phyloP scores from a whole-genome alignment of 805 yeast species.

The Candida morakotiae region DNA sequence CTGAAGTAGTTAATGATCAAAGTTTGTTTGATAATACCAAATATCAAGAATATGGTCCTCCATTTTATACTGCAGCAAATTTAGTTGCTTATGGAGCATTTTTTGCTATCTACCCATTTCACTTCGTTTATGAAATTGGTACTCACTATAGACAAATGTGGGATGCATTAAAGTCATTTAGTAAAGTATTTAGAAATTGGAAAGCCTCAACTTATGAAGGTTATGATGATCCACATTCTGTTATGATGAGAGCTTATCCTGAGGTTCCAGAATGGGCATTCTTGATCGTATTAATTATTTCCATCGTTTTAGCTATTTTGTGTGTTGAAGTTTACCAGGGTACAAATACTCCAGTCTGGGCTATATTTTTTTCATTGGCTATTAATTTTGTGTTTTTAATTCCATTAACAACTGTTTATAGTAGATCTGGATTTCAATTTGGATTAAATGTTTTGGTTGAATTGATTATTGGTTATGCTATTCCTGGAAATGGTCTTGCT shows the following conservation, averaged over 20 bases:
- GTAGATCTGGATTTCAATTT: slow-evolving; percentile 45
- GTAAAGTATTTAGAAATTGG: slow-evolving; percentile 9
- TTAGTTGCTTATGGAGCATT: slow-evolving; percentile 24
- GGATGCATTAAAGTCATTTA: slow-evolving; percentile 10
- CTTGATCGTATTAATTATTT: slow-evolving; percentile 18
- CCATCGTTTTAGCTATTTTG: slow-evolving; percentile 27
- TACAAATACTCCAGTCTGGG: slow-evolving; percentile 57
- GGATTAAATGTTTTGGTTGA: slow-evolving; percentile 53
- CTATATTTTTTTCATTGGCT: slow-evolving; percentile 49
- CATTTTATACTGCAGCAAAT: slow-evolving; percentile 26
- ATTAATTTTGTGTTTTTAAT: slow-evolving; percentile 48
- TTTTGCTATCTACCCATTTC: slow-evolving; percentile 25
- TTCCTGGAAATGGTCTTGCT: slow-evolving; percentile 24
- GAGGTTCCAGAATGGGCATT: slow-evolving; percentile 37
- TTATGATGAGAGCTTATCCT: slow-evolving; percentile 27
- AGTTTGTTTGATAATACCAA: slow-evolving; percentile 22
- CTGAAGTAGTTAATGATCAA: slow-evolving; percentile 35
- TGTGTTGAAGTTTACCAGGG: slow-evolving; percentile 27
- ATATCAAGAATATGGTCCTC: slow-evolving; percentile 23
- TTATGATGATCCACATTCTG: slow-evolving; percentile 23
- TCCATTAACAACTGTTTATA: slow-evolving; percentile 44
- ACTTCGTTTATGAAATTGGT: slow-evolving; percentile 12
- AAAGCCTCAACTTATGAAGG: slow-evolving; percentile 12
- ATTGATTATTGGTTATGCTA: slow-evolving; percentile 36
- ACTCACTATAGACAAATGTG: slow-evolving; percentile 11